Evolutionary conservation across 257 asterid genomes (phyloP), one percentile per base, ranked within the genome.

Genomic region (Sherardia arvensis): DNA sequence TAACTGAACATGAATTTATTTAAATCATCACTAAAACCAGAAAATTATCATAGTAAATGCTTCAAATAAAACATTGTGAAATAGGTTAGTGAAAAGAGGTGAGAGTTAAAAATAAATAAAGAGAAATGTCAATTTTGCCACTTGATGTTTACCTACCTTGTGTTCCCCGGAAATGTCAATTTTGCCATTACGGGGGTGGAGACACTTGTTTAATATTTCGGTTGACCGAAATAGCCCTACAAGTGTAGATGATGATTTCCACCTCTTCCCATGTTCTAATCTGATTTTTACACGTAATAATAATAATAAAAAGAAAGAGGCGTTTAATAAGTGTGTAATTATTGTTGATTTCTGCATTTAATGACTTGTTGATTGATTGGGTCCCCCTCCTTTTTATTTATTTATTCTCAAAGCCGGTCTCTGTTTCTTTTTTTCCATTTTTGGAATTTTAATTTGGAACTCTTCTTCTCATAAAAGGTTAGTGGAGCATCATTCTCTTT

Each of bases 311-410:
- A 27, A 59, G 71, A 36, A 55, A 57, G 40, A 28, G 62, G 43
- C 65, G 66, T 59, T 67, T 71, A 75, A 62, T 64, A 66, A 72
- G 74, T 69, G 80, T 67, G 73, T 77, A 67, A 73, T 76, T 77
- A 61, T 72, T 74, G 72, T 28, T 78, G 79, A 71, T 78, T 78
- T 74, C 10, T 43, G 80, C 85, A 85, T 78, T 85, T 74, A 83
- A 76, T 83, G 80, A 66, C 78, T 65, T 84, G 70, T 84, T 83
- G 73, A 71, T 77, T 75, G 73, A 58, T 59, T 82, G 88, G 90
- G 87, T 68, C 86, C 65, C 77, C 66, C 68, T 70, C 61, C 74
- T 74, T 20, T 28, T 28, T 38, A 38, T 38, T 38, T 38, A 38
- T 38, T 38, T 38, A 38, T 38, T 36, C 5, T 38, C 47, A 38